Evolutionary conservation across 2,329 filamentous ascomycete genomes (phyloP).

Genomic region (Ambrosiella cleistominuta): DNA sequence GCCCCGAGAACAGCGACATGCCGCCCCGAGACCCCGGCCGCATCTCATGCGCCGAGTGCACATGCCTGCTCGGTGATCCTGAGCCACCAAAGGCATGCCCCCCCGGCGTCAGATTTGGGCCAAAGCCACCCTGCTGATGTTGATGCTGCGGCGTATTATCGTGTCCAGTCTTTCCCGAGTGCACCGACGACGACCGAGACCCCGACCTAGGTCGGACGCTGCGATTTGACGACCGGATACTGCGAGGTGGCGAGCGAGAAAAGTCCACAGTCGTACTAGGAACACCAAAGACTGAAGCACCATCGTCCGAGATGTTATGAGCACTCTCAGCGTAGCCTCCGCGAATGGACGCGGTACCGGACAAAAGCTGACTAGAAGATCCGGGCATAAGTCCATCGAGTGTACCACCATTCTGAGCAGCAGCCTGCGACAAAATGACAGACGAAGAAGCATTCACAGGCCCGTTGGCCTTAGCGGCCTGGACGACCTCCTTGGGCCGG

Average conservation of each 20-base stretch:
- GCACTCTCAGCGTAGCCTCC: constrained; percentile 23
- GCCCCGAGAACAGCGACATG: not conserved
- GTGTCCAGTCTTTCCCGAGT: constrained; percentile 7
- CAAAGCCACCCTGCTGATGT: constrained; percentile 1
- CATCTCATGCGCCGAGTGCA: constrained; percentile 11
- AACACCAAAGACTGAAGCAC: constrained; percentile 32
- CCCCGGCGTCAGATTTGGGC: constrained; percentile 7
- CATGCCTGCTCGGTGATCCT: constrained; percentile 2
- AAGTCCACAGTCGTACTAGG: constrained; percentile 35
- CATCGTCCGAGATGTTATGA: constrained; percentile 40
- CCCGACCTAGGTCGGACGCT: constrained; percentile 16
- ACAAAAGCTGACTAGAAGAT: constrained; percentile 10
- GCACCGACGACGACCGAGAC: constrained; percentile 11
- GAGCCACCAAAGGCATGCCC: not conserved
- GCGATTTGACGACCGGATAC: constrained; percentile 30
- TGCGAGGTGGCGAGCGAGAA: constrained; percentile 39
- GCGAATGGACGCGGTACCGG: constrained; percentile 23
- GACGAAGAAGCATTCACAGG: constrained; percentile 35
- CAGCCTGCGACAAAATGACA: constrained; percentile 37
- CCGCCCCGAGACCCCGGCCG: constrained; percentile 4
- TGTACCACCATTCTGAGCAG: constrained; percentile 16
- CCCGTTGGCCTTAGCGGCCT: constrained; percentile 48
- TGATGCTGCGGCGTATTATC: not conserved
- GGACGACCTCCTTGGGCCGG: constrained; percentile 54
- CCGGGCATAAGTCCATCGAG: not conserved